These are phyloP conservation scores for Fusarium decemcellulare DNA, from an alignment of 2,329 filamentous ascomycete genomes.

Conservation along the genomic window DNA sequence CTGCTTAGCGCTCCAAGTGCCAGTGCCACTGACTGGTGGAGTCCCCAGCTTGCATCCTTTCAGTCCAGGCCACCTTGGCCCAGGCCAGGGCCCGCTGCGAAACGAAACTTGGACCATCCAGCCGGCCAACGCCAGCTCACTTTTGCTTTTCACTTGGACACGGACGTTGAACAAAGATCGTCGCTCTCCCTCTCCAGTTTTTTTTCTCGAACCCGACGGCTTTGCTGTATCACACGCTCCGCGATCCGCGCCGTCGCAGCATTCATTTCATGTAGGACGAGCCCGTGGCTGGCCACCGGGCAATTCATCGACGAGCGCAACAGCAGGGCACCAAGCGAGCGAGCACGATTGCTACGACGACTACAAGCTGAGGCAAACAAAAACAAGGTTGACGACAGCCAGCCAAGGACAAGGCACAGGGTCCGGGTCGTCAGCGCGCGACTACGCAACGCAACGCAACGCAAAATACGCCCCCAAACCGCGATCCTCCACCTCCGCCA, in stretches of 20 bases:
- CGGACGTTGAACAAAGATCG: slow-evolving; percentile 37
- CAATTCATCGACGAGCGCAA: slow-evolving; percentile 18
- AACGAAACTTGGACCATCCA: slow-evolving; percentile 46
- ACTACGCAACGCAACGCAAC: slow-evolving; percentile 14
- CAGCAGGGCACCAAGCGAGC: slow-evolving; percentile 25
- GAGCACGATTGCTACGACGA: slow-evolving; percentile 13
- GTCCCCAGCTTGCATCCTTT: slow-evolving; percentile 32
- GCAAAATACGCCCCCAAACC: slow-evolving; percentile 25
- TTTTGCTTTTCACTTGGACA: slow-evolving; percentile 26
- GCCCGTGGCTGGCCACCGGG: slow-evolving; percentile 44
- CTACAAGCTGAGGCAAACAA: slow-evolving; percentile 25
- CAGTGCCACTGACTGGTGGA: slow-evolving; percentile 30
- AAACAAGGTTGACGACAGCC: slow-evolving; percentile 7
- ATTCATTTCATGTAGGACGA: slow-evolving; percentile 32
- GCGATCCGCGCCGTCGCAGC: background rate
- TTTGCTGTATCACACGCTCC: background rate
- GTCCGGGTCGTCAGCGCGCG: slow-evolving; percentile 23
- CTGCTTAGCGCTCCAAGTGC: slow-evolving; percentile 12
- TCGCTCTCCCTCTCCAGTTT: slow-evolving; percentile 40
- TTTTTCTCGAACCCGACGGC: slow-evolving; percentile 5
- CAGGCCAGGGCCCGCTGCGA: slow-evolving; percentile 30
- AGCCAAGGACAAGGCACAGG: slow-evolving; percentile 29
- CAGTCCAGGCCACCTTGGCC: slow-evolving; percentile 1
- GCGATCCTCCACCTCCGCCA: slow-evolving; percentile 15
- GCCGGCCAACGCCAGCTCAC: slow-evolving; percentile 21